Base-by-base conservation (phyloP, 139 green algal genomes). In the Chlamydomonas incerta region DNA sequence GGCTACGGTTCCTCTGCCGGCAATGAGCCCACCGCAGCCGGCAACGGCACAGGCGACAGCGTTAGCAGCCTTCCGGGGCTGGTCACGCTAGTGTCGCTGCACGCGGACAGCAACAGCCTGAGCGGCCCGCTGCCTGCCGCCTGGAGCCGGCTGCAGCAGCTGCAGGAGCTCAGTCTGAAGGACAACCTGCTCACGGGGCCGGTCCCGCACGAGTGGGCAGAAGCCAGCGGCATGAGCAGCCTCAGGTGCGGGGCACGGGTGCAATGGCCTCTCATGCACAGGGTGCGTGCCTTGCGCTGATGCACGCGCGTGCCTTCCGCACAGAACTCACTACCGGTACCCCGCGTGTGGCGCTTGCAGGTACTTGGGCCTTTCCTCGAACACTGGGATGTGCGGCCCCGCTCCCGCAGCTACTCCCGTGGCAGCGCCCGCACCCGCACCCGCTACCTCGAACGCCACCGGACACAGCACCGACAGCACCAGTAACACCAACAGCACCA, bases 101-200 rank as follows among this genome's bases (percentile, higher is more conserved):
- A 46, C 28, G 77, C 63, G 18, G 77, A 83, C 47, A 15, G 20
- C 46, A 83, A 83, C 77, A 66, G 63, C n/a, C 41, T 83, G 24
- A 66, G 29, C 63, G 77, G 77, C 15, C 0, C 8, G 33, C 62
- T 83, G 63, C 77, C 77, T 29, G 10, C 29, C 3, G 10, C 50
- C 28, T 83, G 77, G 77, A 63, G 65, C 46, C 20, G 46, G 23
- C 77, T 83, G 77, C 10, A 18, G 29, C 15, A 11, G 63, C 77
- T 83, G 46, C 63, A 34, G 77, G 77, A 65, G 63, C 79, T 85
- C 24, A 68, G 79, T 31, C 47, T 85, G 8, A 57, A 55, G 66
- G 66, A 37, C 47, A 85, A 85, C 47, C 47, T 55, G 31, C 79
- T 85, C 46, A 20, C 29, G 4, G 79, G 79, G 3, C 3, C 47